Evolutionary conservation across 2,329 filamentous ascomycete genomes (phyloP).

Genomic region (Diplodia sapinea): DNA sequence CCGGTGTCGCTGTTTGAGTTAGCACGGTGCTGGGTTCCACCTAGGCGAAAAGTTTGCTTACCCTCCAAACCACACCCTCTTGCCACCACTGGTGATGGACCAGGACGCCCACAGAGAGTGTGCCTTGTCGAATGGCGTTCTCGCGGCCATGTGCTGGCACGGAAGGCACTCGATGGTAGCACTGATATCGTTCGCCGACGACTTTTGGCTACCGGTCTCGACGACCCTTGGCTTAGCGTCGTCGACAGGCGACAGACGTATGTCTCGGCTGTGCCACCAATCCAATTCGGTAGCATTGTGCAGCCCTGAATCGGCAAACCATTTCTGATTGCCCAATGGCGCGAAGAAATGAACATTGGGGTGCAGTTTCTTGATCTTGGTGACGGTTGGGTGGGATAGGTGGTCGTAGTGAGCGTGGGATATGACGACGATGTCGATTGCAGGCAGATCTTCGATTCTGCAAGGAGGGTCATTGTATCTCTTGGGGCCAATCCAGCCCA

Average conservation of each 20-base stretch:
- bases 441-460: constrained; percentile 75
- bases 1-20: constrained; percentile 75
- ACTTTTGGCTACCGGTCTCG: constrained; percentile 27
- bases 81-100: constrained; percentile 74
- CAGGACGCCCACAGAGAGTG: constrained; percentile 88
- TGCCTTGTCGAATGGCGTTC: constrained; percentile 71
- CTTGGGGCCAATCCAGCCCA: constrained; percentile 72
- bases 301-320: constrained; percentile 77
- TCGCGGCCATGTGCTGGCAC: constrained; percentile 79
- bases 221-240: constrained; percentile 31
- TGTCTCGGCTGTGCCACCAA: constrained; percentile 83
- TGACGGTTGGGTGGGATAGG: constrained; percentile 76
- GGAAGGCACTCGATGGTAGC: constrained; percentile 80
- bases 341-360: constrained; percentile 88
- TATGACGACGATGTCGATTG: constrained; percentile 76
- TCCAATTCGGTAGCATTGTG: constrained; percentile 84
- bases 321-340: constrained; percentile 78
- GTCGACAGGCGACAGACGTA: constrained; percentile 32
- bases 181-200: constrained; percentile 57
- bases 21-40: constrained; percentile 15
- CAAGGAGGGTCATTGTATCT: constrained; percentile 81
- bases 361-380: constrained; percentile 71
- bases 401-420: constrained; percentile 95
- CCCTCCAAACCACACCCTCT: constrained; percentile 83
- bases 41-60: constrained; percentile 42